Conservation (phyloP, 257 asterid species). For the Nemophila menziesii region DNA sequence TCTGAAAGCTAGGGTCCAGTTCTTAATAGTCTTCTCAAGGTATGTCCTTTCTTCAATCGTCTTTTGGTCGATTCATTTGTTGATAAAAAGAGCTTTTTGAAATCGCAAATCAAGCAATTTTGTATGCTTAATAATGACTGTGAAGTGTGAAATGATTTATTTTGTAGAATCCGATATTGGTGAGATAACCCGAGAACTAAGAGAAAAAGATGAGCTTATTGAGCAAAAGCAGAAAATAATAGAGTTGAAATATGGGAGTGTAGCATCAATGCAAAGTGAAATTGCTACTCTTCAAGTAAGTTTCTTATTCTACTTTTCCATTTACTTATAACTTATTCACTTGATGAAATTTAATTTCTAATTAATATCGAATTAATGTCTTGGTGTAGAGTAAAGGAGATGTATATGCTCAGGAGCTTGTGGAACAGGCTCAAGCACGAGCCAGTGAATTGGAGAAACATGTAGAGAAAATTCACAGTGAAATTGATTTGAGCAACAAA, state of each 20-base stretch:
- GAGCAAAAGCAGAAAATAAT: constrained; percentile 55
- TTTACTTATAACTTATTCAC: neutral
- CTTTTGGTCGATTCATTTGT: neutral
- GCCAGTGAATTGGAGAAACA: constrained; percentile 60
- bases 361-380: too few relatives aligned
- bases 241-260: constrained; percentile 42
- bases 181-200: constrained; percentile 49
- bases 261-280: constrained; percentile 56
- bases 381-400: constrained; percentile 44
- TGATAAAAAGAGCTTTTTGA: neutral
- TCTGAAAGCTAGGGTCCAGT: too few relatives aligned
- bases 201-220: constrained; percentile 53
- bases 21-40: too few relatives aligned
- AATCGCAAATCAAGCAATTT: neutral
- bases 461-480: constrained; percentile 49
- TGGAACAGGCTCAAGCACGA: constrained; percentile 60
- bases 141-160: too few relatives aligned
- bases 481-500: constrained; percentile 32
- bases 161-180: constrained; percentile 60
- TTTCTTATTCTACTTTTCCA: constrained; percentile 2
- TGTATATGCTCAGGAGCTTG: constrained; percentile 44
- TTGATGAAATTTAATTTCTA: too few relatives aligned
- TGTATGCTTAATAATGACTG: neutral
- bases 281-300: constrained; percentile 66
- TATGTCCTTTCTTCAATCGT: too few relatives aligned